Conservation (phyloP, 2,329 filamentous ascomycete genomes). For the Graphilbum fragrans region DNA sequence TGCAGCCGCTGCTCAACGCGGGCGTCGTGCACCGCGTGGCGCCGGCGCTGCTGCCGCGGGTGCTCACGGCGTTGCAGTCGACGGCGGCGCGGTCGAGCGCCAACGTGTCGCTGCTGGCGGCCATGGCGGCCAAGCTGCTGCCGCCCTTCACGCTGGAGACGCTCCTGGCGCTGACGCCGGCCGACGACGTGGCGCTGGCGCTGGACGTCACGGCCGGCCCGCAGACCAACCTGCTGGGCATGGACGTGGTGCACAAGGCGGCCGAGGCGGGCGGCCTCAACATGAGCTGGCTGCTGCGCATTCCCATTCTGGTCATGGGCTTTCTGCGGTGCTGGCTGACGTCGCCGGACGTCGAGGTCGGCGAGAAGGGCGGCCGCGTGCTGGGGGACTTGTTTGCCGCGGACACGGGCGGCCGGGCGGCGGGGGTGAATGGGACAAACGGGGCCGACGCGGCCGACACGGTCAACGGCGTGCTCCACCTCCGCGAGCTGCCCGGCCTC, state of each 20-base stretch:
- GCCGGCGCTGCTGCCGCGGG: conserved; percentile 37
- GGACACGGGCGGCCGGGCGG: conserved; percentile 33
- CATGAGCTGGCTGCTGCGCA: conserved; percentile 33
- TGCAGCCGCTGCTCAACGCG: conserved; percentile 26
- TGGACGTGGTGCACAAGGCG: conserved; percentile 45
- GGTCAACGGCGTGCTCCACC: conserved; percentile 6
- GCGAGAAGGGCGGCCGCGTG: conserved; percentile 36
- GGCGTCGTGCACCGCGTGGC: conserved; percentile 41
- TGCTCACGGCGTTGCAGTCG: conserved; percentile 37
- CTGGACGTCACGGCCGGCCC: conserved; percentile 42
- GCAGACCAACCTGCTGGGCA: conserved; percentile 44
- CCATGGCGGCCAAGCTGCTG: conserved; percentile 43
- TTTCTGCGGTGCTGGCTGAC: conserved; percentile 41
- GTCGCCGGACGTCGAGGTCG: conserved; percentile 40
- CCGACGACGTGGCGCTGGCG: conserved; percentile 37
- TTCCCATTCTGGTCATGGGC: conserved; percentile 33
- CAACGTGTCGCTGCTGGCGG: conserved; percentile 27
- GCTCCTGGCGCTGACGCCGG: conserved; percentile 37
- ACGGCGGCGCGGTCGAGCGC: neutral
- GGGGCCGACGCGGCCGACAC: neutral
- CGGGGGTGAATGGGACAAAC: conserved; percentile 4
- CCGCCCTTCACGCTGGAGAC: conserved; percentile 38
- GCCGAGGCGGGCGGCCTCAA: conserved; percentile 12
- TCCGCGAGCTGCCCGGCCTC: too few relatives aligned
- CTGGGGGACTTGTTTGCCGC: conserved; percentile 42